A percentile compares a stretch with the other conserved stretches of the same genome.
These are phyloP conservation scores for Amaranthus palmeri DNA, from an alignment of 148 eudicot genomes.

Conservation along the genomic window DNA sequence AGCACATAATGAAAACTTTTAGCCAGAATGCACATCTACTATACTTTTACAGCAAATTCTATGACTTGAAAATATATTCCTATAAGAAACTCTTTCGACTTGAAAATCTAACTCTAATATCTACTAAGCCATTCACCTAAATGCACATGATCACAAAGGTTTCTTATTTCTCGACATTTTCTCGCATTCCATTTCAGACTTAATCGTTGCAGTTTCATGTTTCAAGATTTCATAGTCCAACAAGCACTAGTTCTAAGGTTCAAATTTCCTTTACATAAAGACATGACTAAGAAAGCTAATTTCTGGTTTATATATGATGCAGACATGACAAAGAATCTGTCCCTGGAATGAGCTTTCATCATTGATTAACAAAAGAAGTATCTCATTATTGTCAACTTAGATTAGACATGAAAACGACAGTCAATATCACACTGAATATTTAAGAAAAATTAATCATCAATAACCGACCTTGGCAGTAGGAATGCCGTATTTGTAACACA, in stretches of 20 bases:
- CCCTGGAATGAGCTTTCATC: neutral
- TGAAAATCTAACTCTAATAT: neutral
- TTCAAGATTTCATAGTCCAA: neutral
- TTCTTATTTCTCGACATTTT: neutral
- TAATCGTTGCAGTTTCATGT: neutral
- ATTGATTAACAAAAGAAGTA: neutral
- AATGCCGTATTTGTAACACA: slow-evolving; percentile 85
- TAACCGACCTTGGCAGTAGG: slow-evolving; percentile 87
- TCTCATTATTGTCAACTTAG: neutral
- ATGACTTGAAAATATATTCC: neutral
- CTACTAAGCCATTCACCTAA: neutral
- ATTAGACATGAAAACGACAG: neutral
- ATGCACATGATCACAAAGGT: neutral
- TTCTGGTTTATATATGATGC: neutral
- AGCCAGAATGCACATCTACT: neutral
- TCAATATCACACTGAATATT: neutral
- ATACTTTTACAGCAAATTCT: neutral
- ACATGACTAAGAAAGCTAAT: neutral
- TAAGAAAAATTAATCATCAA: slow-evolving; percentile 1
- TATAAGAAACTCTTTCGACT: neutral
- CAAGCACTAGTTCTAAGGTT: neutral
- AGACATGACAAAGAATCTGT: neutral
- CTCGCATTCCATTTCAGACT: neutral
- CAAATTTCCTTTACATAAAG: neutral
- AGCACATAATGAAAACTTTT: neutral